Base-by-base conservation (phyloP, 2,329 filamentous ascomycete species). In the Lachnellula arida region DNA sequence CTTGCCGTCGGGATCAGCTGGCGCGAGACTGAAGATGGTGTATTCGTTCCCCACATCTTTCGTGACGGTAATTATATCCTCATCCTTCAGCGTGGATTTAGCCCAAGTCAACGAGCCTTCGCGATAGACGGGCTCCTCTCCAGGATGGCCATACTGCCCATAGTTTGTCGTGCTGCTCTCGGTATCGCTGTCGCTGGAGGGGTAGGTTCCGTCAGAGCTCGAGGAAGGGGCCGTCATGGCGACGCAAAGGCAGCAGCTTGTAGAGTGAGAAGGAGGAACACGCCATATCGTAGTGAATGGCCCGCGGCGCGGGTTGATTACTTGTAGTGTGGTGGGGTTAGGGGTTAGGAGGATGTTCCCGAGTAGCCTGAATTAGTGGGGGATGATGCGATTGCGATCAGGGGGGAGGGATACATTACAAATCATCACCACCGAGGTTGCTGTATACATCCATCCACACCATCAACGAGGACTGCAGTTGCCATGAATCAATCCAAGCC, bases 11-110 rank as follows among this genome's bases (percentile, higher is more conserved):
- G 67, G 67, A 4, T 63, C 44, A 6, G 68, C 63, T 58, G 78
- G 73, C 3, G 64, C 57, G 6, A 82, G 68, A 23, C 70, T 69
- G 60, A 73, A 70, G 5, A 80, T 65, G 22, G 74, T 62, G 59
- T 72, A 70, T 37, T 49, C 54, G 15, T 50, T 44, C 11, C 54
- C 56, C 7, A 57, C 44, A 6, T 53, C 58, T 49, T 55, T 59
- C 7, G 60, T 60, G 34, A 74, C 62, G 23, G 65, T 63, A 17
- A 74, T 58, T 22, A 74, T 60, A 49, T 73, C 67, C 49, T 70
- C 69, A 35, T 65, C 46, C 42, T 64, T 67, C 17, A 72, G 49
- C 23, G 49, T 58, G 3, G 46, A 57, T 6, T n/a, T 39, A 14
- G 32, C 52, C 61, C 56, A 59, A 7, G 40, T 43, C 14, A 65